Evolutionary conservation across 2,329 filamentous ascomycete genomes (phyloP), one percentile per base, ranked within the genome.

Genomic region (Cercospora zeae-maydis): DNA sequence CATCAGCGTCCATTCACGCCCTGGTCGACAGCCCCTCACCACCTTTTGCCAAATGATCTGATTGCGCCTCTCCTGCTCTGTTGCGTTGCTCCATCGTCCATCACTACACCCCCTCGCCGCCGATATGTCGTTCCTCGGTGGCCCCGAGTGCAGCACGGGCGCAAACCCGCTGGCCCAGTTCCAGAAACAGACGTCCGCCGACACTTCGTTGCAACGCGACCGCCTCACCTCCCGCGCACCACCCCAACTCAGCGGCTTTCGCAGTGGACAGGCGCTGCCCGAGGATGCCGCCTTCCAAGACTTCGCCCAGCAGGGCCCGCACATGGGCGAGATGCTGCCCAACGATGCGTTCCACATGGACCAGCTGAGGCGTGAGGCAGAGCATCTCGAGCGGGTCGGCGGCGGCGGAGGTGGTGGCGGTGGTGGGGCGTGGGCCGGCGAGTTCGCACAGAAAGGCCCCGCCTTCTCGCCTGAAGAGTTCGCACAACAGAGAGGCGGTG

Each of bases 141-240:
- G 93, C 71, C 90, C 93, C 71, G 95, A 98, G 81, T 99, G 95
- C 84, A 98, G 93, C 61, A 96, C 95, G 66, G 92, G 91, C 68
- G 92, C 89, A 74, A 99, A 99, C 78, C 95, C 96, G 62, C 87
- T 99, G 73, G 93, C 91, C 75, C 95, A 98, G 82, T 96, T 99
- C 77, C 92, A 93, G 68, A 99, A 99, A 79, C 93, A 97, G 78
- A 91, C 95, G 62, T 91, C 96, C 75, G 92, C 96, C 83, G 95
- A 99, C 81, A 96, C 93, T 79, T 95, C 91, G 62, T 82, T 98
- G 62, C 95, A 98, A 79, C 85, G 93, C 73, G 95, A 99, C 78
- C 87, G 95, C 63, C 82, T 98, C 34, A 68, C 70, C 14, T 66
- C 64, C 16, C 67, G 71, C 14, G 63, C 63, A 54, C 66, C 71